Base-by-base conservation (phyloP, 768 basidiomycete species). In the Amanita rubescens region DNA sequence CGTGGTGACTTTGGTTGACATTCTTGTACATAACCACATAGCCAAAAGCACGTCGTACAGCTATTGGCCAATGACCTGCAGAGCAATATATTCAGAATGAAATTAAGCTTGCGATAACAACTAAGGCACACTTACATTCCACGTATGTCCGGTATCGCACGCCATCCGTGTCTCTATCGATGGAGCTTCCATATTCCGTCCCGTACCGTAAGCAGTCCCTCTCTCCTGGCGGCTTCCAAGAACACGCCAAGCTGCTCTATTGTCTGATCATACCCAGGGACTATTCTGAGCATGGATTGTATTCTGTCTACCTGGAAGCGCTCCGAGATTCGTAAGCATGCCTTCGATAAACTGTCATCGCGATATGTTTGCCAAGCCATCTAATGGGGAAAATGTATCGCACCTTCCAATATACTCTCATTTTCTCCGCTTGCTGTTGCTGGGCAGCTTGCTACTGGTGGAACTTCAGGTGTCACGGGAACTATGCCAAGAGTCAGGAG, bases 361-460 rank as follows among this genome's bases (percentile, higher is more conserved):
- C 24, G 10, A 45, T 14, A 34, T 22, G 49, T 34, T 17, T 47
- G 50, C 52, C 42, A 47, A 45, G 15, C 22, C 14, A 44, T 34
- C 19, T 19, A 17, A n/a, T 19, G 27, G 9, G 30, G 54, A 6
- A 46, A 39, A 30, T 34, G 22, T 32, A 35, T 43, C 43, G 20
- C 46, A 72, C 90, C 81, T 89, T 91, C 91, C 91, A 94, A 65
- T 85, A 90, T 0, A 92, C 77, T 56, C 75, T 79, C 85, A 94
- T 90, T 69, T 93, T 87, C 60, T 90, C 87, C 0, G 84, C 82
- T 62, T 90, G 84, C 41, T 87, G 85, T 42, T 90, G 87, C 56
- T 90, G 83, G 10, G 76, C 70, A 19, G n/a, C 75, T 77, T 32
- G 79, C 65, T 10, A 83, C 66, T 0, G 82, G 71, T 1, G 78